Conservation (phyloP, 768 basidiomycete species). For the Phaeotremella skinneri region DNA sequence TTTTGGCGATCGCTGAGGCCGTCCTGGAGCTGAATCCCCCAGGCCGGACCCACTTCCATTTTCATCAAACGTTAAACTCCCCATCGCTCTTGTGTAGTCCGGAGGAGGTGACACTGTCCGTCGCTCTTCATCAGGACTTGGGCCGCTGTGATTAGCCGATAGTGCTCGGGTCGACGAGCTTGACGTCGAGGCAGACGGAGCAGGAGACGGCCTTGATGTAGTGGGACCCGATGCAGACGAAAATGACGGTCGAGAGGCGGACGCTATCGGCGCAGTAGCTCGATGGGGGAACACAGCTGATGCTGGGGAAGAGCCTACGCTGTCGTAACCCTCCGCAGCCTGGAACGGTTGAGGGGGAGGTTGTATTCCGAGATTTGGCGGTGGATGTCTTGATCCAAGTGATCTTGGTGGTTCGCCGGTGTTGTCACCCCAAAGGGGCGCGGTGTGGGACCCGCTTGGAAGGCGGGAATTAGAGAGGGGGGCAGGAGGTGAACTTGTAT, state of each 20-base stretch:
- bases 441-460: slow-evolving; percentile 6
- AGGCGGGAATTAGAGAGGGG: slow-evolving; percentile 14
- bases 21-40: slow-evolving; percentile 24
- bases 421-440: neutral
- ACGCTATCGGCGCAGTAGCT: slow-evolving; percentile 12
- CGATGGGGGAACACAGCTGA: slow-evolving; percentile 30
- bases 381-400: slow-evolving; percentile 1
- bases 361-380: slow-evolving; percentile 9
- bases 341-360: slow-evolving; percentile 32
- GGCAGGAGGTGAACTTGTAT: slow-evolving; percentile 29
- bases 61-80: slow-evolving; percentile 27
- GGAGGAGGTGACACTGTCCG: slow-evolving; percentile 21
- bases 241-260: neutral
- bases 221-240: neutral
- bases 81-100: slow-evolving; percentile 21
- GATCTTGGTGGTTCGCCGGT: neutral
- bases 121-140: neutral
- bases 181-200: neutral
- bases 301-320: slow-evolving; percentile 24
- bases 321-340: slow-evolving; percentile 20
- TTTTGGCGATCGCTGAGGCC: slow-evolving; percentile 16
- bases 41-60: slow-evolving; percentile 24
- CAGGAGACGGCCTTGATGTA: neutral
- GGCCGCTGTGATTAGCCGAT: neutral
- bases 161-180: slow-evolving; percentile 17